phyloP scores from a whole-genome alignment of 2,329 filamentous ascomycete species.

The Fusarium zealandicum region DNA sequence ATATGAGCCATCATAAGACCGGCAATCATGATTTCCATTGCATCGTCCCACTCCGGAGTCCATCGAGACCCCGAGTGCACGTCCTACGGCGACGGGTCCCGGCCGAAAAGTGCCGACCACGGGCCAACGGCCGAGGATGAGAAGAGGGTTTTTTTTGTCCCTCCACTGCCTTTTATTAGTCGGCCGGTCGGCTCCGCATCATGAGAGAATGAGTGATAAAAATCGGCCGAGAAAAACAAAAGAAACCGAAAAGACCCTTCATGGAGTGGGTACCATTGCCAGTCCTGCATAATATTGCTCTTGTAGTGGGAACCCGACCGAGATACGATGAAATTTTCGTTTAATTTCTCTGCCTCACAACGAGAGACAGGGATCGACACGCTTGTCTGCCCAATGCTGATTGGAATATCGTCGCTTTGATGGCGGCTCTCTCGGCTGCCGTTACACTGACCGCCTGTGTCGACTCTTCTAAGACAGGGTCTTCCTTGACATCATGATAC shows the following conservation, averaged over 20 bases:
- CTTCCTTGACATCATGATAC: constrained; percentile 30
- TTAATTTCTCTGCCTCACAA: constrained; percentile 12
- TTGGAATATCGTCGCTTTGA: constrained; percentile 1
- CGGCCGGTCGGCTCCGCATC: no score
- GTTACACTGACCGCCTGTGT: constrained; percentile 28
- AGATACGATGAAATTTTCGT: constrained; percentile 19
- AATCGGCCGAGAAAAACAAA: constrained; percentile 15
- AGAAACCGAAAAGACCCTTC: constrained; percentile 9
- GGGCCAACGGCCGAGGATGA: constrained; percentile 21
- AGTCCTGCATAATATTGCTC: constrained; percentile 24
- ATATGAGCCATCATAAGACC: constrained; percentile 24
- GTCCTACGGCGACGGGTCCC: constrained; percentile 28
- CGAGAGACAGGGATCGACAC: background rate
- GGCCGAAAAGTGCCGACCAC: constrained; percentile 38
- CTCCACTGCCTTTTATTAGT: background rate
- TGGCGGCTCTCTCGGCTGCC: constrained; percentile 28
- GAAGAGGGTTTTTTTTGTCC: background rate
- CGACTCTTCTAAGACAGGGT: constrained; percentile 3
- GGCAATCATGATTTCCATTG: constrained; percentile 14
- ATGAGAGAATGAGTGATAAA: constrained; percentile 26
- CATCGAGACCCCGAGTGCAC: constrained; percentile 12
- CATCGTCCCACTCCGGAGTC: constrained; percentile 31
- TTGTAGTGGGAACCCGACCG: constrained; percentile 20
- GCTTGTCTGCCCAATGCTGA: background rate
- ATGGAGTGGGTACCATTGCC: constrained; percentile 22